Evolutionary conservation across 257 asterid species (phyloP).

Genomic region (Dorcoceras hygrometricum): DNA sequence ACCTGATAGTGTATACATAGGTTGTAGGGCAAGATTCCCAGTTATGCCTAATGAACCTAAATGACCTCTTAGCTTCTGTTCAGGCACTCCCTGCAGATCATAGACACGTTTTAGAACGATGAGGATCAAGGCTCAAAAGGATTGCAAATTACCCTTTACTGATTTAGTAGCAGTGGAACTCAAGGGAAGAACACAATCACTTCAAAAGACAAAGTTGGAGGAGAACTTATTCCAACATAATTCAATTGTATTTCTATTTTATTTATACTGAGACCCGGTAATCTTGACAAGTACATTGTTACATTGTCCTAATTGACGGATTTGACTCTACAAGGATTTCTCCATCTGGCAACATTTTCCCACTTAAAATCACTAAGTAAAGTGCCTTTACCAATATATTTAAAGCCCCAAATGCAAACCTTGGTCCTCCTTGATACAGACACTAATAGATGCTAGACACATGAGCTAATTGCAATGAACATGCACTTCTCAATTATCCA

Average conservation of each 20-base stretch:
- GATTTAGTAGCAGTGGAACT: neutral
- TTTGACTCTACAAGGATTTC: constrained; percentile 7
- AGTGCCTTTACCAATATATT: constrained; percentile 5
- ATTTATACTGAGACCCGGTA: constrained; percentile 7
- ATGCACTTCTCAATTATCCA: neutral
- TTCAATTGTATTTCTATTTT: constrained; percentile 4
- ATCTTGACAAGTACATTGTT: neutral
- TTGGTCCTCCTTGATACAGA: constrained; percentile 11
- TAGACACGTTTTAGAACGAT: constrained; percentile 8
- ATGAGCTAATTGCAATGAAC: neutral
- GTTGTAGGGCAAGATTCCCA: constrained; percentile 98
- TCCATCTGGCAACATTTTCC: constrained; percentile 14
- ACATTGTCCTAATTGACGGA: neutral
- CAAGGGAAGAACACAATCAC: constrained; percentile 11
- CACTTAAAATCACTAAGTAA: constrained; percentile 7
- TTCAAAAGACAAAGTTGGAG: constrained; percentile 11
- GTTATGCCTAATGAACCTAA: constrained; percentile 96
- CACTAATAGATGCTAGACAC: neutral
- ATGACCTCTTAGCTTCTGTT: constrained; percentile 90
- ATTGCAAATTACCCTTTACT: constrained; percentile 2
- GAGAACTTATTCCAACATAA: constrained; percentile 4
- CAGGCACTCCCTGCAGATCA: constrained; percentile 85
- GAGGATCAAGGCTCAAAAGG: neutral
- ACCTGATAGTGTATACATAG: constrained; percentile 98
- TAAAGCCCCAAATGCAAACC: constrained; percentile 5